These are phyloP conservation scores for Tetracladium setigerum DNA, from an alignment of 495 filamentous ascomycete species.

Conservation along the genomic window DNA sequence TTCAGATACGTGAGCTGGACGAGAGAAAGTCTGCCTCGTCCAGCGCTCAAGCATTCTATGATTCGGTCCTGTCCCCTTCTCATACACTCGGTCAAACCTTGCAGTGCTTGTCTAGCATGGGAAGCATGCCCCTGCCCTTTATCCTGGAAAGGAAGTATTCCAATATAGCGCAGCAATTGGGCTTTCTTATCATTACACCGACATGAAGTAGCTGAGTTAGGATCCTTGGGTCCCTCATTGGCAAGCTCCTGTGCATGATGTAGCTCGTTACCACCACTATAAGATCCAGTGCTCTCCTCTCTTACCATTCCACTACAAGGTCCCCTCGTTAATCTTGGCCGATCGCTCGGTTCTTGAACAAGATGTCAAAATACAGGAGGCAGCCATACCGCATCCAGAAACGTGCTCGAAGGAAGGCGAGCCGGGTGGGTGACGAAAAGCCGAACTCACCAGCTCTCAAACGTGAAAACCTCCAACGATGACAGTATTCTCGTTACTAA, in stretches of 20 bases:
- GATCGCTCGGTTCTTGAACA: no score
- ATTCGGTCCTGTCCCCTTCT: background rate
- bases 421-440: no score
- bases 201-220: no score
- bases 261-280: slow-evolving; percentile 1
- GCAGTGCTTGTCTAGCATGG: background rate
- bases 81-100: slow-evolving; percentile 1
- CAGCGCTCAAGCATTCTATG: background rate
- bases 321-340: background rate
- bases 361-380: no score
- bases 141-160: background rate
- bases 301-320: background rate
- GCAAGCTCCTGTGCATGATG: background rate
- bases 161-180: background rate
- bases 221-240: background rate
- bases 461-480: no score
- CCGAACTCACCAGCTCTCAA: no score
- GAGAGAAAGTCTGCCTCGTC: background rate
- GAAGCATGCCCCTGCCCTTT: background rate
- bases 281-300: background rate
- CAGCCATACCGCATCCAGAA: no score
- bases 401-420: no score
- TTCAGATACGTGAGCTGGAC: background rate
- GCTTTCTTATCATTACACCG: background rate
- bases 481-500: no score